phyloP scores from a whole-genome alignment of 2,329 filamentous ascomycete genomes.

The Fusarium succisae region DNA sequence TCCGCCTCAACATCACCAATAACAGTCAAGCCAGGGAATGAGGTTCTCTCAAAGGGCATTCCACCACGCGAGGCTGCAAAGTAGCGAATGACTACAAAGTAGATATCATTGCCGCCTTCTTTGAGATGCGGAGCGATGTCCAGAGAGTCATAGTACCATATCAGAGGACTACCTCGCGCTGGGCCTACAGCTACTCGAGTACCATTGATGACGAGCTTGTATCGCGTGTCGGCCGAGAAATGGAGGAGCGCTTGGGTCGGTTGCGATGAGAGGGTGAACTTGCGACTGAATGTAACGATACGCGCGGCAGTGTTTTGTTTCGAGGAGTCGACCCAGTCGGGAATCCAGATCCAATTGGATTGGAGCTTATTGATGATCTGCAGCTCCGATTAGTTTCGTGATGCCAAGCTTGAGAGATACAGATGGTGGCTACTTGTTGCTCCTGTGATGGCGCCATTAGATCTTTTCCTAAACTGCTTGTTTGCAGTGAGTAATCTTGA shows the following conservation, averaged over 20 bases:
- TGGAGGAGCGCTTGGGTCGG: not conserved
- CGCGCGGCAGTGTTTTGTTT: not conserved
- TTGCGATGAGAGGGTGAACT: not conserved
- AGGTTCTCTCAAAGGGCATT: not conserved
- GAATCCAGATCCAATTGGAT: not conserved
- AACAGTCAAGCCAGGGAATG: not conserved
- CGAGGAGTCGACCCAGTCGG: not conserved
- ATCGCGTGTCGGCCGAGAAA: not conserved
- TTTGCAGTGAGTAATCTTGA: not conserved
- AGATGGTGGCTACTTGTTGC: not conserved
- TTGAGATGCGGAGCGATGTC: not conserved
- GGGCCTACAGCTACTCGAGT: not conserved
- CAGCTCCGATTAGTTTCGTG: not conserved
- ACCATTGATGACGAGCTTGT: not conserved
- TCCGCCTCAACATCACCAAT: not conserved
- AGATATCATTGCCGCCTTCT: not conserved
- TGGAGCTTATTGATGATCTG: not conserved
- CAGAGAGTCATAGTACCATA: not conserved
- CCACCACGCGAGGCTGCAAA: not conserved
- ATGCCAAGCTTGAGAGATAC: fast-evolving
- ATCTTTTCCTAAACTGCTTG: fast-evolving
- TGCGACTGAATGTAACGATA: not conserved
- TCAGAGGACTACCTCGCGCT: not conserved
- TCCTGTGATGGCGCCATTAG: not conserved
- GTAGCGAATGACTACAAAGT: not conserved